Evolutionary conservation across 139 green algal genomes (phyloP), one percentile per base, ranked within the genome.

Genomic region (Zygnema cylindricum): DNA sequence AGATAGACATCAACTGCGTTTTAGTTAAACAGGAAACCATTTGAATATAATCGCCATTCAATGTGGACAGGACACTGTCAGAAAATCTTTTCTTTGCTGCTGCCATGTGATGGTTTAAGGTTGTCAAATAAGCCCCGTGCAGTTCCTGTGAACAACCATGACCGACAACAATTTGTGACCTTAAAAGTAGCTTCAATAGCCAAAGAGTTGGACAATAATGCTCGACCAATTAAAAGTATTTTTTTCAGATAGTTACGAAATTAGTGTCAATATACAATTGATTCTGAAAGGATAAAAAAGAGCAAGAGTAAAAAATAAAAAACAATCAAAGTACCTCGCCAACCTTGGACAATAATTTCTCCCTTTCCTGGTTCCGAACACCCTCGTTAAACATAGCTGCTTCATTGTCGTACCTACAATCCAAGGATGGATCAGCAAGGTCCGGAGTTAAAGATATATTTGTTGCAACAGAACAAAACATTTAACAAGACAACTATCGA

Each of bases 301-400:
- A n/a, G n/a, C n/a, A n/a, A n/a, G n/a, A n/a, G n/a, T 25, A 16
- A 63, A 63, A 63, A 63, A 63, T 7, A 25, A 16, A 7, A 63
- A 63, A 16, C 7, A 7, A 25, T 7, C 49, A 16, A 63, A 7
- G 7, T 41, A 85, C 78, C 33, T 55, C 78, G 38, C 78, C 36
- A 55, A 32, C 43, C 35, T 63, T 38, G 3, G 63, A 76, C 36
- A 89, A 38, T 33, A 90, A 54, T 21, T 88, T 40, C 23, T 89
- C 54, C 33, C 86, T 81, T 81, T 91, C 88, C 23, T 83, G 69
- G 40, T 54, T 69, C 40, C 86, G 38, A 54, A 91, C 86, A 1
- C 55, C 75, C 40, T 89, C 86, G n/a, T 91, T 78, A 33, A 91
- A 91, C 32, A 84, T 88, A 23, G 71, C 57, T 38, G 86, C 86